Evolutionary conservation across 2,329 filamentous ascomycete genomes (phyloP).

Genomic region (Hypomyces perniciosus): DNA sequence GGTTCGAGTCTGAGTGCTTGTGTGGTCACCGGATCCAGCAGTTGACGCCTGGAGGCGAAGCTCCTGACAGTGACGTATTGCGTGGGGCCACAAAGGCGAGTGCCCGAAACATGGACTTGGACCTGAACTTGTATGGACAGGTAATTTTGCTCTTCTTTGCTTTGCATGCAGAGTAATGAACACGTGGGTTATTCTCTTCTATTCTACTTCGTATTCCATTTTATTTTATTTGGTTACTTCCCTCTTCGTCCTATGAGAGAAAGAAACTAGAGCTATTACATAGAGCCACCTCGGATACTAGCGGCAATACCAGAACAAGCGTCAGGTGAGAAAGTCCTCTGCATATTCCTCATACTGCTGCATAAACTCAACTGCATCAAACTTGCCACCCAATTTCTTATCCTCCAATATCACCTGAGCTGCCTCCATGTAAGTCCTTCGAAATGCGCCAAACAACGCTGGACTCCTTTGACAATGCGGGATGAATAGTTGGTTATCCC

Average conservation of each 20-base stretch:
- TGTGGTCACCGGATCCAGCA: not conserved
- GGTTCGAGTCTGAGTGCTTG: not conserved
- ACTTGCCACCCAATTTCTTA: slow-evolving; percentile 10
- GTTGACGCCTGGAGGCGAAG: not conserved
- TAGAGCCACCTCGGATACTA: too few species aligned
- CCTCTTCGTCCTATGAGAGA: too few species aligned
- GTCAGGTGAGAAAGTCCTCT: slow-evolving; percentile 15
- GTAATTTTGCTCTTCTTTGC: too few species aligned
- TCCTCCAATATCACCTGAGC: slow-evolving; percentile 12
- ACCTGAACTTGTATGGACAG: not conserved
- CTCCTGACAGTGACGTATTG: slow-evolving; percentile 3
- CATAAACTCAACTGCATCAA: slow-evolving; percentile 15
- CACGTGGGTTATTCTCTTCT: too few species aligned
- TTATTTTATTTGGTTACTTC: too few species aligned
- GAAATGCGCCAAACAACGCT: slow-evolving; percentile 16
- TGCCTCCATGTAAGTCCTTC: slow-evolving; percentile 14
- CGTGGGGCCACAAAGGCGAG: not conserved
- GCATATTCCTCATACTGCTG: slow-evolving; percentile 14
- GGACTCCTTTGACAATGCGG: slow-evolving; percentile 14
- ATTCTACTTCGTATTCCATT: too few species aligned
- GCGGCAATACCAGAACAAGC: not conserved
- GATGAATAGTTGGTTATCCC: slow-evolving; percentile 21
- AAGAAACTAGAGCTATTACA: too few species aligned
- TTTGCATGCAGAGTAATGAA: too few species aligned
- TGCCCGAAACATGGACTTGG: too few species aligned